Evolutionary conservation across 2,329 filamentous ascomycete genomes (phyloP).

Genomic region (Aspergillus pseudotamarii): DNA sequence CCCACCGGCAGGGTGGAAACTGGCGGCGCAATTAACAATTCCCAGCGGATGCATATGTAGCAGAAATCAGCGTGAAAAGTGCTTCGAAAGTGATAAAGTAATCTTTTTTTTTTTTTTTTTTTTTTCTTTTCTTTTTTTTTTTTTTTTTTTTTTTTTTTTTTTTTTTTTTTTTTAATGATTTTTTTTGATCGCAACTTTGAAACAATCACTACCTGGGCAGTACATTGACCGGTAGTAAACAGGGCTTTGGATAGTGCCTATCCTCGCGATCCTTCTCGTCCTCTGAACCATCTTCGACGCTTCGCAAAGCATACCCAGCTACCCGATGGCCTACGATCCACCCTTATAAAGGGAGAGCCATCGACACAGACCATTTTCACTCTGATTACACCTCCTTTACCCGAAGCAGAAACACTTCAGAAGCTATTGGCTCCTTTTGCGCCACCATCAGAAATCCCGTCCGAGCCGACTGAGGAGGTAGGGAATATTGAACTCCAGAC

Average conservation of each 20-base stretch:
- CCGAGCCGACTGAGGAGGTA: conserved; percentile 8
- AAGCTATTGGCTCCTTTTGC: conserved; percentile 42
- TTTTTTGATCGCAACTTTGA: too few species aligned
- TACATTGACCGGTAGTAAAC: not conserved
- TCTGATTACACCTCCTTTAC: conserved; percentile 45
- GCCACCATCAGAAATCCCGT: conserved; percentile 19
- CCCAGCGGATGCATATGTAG: conserved; percentile 46
- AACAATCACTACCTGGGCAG: not conserved
- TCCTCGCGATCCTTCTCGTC: conserved; percentile 35
- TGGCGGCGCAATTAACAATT: conserved; percentile 10
- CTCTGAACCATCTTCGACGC: conserved; percentile 44
- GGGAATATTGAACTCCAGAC: conserved; percentile 31
- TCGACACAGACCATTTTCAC: conserved; percentile 42
- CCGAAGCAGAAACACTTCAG: conserved; percentile 37
- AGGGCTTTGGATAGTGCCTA: conserved; percentile 45
- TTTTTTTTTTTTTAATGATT: too few species aligned
- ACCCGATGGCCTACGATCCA: conserved; percentile 31
- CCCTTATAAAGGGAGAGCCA: conserved; percentile 22
- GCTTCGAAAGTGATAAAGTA: conserved; percentile 50
- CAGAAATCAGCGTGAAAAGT: conserved; percentile 48
- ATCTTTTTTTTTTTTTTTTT: conserved; percentile 6
- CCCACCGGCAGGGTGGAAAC: not conserved
- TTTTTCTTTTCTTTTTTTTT: too few species aligned
- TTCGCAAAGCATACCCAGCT: conserved; percentile 42
- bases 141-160: too few species aligned